Conservation (phyloP, 805 yeast genomes). For the Clavispora santaluciae region DNA sequence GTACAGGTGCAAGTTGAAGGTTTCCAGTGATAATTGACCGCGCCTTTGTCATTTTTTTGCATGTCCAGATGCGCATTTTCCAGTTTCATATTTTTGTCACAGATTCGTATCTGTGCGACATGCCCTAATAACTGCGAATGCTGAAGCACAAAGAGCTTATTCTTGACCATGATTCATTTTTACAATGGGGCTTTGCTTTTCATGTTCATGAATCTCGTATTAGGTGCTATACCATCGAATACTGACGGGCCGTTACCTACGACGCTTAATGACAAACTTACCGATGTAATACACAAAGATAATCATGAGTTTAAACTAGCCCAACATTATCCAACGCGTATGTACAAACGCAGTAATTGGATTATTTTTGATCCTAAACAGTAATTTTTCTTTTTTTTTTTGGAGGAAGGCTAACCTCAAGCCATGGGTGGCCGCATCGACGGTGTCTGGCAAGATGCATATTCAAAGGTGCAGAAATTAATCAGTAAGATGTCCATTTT, state of each 20-base stretch:
- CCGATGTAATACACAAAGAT: conserved; percentile 8
- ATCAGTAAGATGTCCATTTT: conserved; percentile 53
- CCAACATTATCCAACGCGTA: conserved; percentile 36
- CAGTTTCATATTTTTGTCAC: background rate
- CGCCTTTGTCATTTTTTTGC: background rate
- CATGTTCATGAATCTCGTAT: background rate
- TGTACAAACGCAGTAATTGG: conserved; percentile 12
- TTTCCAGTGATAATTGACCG: conserved; percentile 8
- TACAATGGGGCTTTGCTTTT: background rate
- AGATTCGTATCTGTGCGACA: background rate
- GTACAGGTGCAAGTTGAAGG: conserved; percentile 32
- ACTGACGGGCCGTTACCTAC: background rate
- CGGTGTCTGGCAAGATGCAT: conserved; percentile 54
- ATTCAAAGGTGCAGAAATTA: conserved; percentile 48
- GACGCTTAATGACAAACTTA: conserved; percentile 1
- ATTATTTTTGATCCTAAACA: conserved; percentile 7
- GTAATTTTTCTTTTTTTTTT: background rate
- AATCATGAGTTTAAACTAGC: conserved; percentile 12
- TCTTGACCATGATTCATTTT: background rate
- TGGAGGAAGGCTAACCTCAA: conserved; percentile 2
- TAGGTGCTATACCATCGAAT: background rate
- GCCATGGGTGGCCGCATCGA: conserved; percentile 46
- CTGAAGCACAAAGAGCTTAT: background rate
- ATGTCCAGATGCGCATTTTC: background rate
- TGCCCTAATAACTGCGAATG: background rate